Evolutionary conservation across 2,329 filamentous ascomycete species (phyloP), one percentile per base, ranked within the genome.

Genomic region (Cercospora citrullina): DNA sequence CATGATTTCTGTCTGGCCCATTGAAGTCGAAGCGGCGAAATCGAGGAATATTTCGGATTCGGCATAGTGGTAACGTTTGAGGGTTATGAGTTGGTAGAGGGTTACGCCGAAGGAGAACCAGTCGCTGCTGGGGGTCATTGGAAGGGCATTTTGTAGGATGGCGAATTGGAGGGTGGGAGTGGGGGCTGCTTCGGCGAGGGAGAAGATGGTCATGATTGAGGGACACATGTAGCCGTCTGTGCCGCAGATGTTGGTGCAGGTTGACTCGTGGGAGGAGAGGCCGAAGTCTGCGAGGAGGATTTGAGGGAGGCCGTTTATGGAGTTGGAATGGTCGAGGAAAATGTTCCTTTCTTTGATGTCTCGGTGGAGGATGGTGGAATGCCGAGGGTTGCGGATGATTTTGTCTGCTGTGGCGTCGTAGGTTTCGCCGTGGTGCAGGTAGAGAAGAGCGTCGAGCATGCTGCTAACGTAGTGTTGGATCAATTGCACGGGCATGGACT

Each of bases 371-470:
- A 68, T 60, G 21, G 16, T 18, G 9, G 16, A 16, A 1, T 58
- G 53, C 4, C 14, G 23, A n/a, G 9, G 14, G 14, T 31, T 23
- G 23, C n/a, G 60, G 4, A 5, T 48, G 42, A 63, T 18, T 16
- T 2, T 10, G 9, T 63, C 60, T 16, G 63, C 18, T 5, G 39
- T 18, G 21, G 42, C 18, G 5, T 31, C 26, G 64, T 51, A 39
- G 21, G n/a, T 65, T 30, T 65, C 51, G 23, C 72, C 71, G n/a
- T 59, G 14, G 36, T 75, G 75, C 3, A 75, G 23, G 65, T 68
- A 74, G 5, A 64, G 63, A 5, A 77, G 36, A 1, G 72, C 74
- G 12, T 71, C 61, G 57, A 65, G 31, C 65, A 77, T 66, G 21
- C 61, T 67, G 23, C 55, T 60, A 58, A 74, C 67, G 63, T 70